These are phyloP conservation scores for Rickenella mellea DNA, from an alignment of 768 basidiomycete genomes.

Conservation along the genomic window DNA sequence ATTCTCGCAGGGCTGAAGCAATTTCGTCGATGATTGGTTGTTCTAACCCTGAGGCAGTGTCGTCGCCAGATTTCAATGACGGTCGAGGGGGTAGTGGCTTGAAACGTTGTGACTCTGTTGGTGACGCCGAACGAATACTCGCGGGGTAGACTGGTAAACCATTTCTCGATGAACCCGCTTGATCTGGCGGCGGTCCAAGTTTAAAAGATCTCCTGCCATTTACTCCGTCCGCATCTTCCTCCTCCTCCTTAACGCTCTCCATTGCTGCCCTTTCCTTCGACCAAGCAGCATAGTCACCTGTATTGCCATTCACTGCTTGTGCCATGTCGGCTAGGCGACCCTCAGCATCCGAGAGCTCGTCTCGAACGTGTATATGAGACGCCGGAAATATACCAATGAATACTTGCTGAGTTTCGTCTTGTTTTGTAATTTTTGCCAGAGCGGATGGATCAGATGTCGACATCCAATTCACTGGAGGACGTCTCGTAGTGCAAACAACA, in stretches of 20 bases:
- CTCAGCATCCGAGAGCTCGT: conserved; percentile 81
- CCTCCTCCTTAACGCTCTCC: conserved; percentile 36
- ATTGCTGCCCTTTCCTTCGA: conserved; percentile 29
- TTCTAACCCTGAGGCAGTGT: conserved; percentile 69
- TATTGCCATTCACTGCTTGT: conserved; percentile 22
- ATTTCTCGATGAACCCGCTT: conserved; percentile 62
- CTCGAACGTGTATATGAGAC: conserved; percentile 79
- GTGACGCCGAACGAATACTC: conserved; percentile 57
- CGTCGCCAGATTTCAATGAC: conserved; percentile 90
- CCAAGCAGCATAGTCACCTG: conserved; percentile 36
- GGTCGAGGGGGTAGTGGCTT: conserved; percentile 85
- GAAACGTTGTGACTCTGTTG: conserved; percentile 48
- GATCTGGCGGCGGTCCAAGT: conserved; percentile 66
- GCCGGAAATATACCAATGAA: conserved; percentile 93
- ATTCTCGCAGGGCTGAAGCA: conserved; percentile 91
- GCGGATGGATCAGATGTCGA: conserved; percentile 47
- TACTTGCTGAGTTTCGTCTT: conserved; percentile 77
- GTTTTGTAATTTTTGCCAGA: conserved; percentile 27
- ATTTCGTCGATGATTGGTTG: conserved; percentile 98
- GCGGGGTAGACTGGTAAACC: conserved; percentile 65
- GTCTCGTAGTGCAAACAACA: conserved; percentile 74
- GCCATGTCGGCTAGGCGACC: conserved; percentile 75
- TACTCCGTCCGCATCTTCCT: conserved; percentile 35
- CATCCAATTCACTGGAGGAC: conserved; percentile 63
- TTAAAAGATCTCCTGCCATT: conserved; percentile 53